phyloP scores from a whole-genome alignment of 139 green algal genomes.

The Chlamydomonas sp. region DNA sequence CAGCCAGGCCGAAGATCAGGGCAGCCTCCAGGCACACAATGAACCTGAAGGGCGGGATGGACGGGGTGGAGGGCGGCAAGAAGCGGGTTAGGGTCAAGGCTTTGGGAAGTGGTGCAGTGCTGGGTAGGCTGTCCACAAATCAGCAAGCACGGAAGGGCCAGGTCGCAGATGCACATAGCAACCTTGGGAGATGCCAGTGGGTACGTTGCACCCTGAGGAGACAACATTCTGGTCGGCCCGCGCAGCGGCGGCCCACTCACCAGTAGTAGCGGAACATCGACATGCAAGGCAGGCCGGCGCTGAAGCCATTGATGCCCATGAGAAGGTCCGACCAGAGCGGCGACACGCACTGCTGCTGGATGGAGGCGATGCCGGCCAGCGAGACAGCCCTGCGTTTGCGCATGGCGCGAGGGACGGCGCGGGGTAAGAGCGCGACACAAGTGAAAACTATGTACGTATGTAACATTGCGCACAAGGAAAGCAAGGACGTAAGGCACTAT shows the following conservation, averaged over 20 bases:
- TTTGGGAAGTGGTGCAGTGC: too few relatives aligned
- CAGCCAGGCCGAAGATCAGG: conserved; percentile 20
- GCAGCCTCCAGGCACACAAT: conserved; percentile 13
- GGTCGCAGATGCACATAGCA: too few relatives aligned
- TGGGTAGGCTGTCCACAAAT: too few relatives aligned
- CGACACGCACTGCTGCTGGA: conserved; percentile 4
- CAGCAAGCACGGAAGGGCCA: too few relatives aligned
- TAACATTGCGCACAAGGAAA: background rate
- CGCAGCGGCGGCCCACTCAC: background rate
- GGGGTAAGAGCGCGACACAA: background rate
- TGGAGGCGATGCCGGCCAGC: conserved; percentile 20
- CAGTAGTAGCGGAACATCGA: conserved; percentile 34
- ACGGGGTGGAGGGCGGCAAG: too few relatives aligned
- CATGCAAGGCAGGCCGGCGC: conserved; percentile 5
- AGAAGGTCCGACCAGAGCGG: background rate
- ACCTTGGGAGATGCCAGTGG: too few relatives aligned
- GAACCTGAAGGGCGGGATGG: conserved; percentile 17
- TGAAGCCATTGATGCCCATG: conserved; percentile 2
- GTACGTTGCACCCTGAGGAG: too few relatives aligned
- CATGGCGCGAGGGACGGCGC: background rate
- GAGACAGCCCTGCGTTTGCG: background rate
- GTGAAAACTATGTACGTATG: background rate
- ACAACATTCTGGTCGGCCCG: too few relatives aligned
- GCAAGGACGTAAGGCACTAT: background rate
- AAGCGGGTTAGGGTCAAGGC: background rate